These are phyloP conservation scores for Elongisporangium senticosum DNA, from an alignment of 352 stramenopile species.

Conservation along the genomic window DNA sequence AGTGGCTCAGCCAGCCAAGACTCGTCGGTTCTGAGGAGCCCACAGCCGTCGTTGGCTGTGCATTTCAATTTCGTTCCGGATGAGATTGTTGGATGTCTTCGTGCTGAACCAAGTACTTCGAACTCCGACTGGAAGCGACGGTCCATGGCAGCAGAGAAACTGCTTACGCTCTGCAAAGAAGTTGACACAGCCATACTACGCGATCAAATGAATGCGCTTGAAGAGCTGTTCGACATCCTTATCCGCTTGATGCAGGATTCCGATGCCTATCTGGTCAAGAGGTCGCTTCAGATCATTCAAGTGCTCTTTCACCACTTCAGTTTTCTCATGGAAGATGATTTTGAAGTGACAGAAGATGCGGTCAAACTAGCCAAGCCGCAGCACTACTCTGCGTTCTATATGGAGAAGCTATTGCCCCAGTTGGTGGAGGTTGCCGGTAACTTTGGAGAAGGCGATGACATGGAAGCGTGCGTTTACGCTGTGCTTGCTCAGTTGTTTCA, in stretches of 20 bases:
- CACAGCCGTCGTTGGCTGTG: slow-evolving; percentile 6
- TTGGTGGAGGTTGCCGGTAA: slow-evolving; percentile 56
- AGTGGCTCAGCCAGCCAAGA: not conserved
- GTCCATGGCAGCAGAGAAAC: slow-evolving; percentile 45
- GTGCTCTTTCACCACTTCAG: slow-evolving; percentile 45
- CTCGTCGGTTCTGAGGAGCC: slow-evolving; percentile 1
- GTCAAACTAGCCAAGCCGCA: not conserved
- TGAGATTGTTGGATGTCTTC: slow-evolving; percentile 30
- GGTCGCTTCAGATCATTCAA: slow-evolving; percentile 51
- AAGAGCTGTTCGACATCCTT: slow-evolving; percentile 39
- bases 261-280: slow-evolving; percentile 62
- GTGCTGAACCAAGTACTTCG: slow-evolving; percentile 30
- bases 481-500: slow-evolving; percentile 31
- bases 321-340: slow-evolving; percentile 7
- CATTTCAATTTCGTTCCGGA: slow-evolving; percentile 43
- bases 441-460: slow-evolving; percentile 47
- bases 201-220: slow-evolving; percentile 15
- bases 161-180: slow-evolving; percentile 35
- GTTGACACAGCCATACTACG: slow-evolving; percentile 15
- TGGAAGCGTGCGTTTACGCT: slow-evolving; percentile 28
- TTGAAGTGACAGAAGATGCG: slow-evolving; percentile 1
- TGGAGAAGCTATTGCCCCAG: slow-evolving; percentile 37
- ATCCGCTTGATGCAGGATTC: slow-evolving; percentile 54
- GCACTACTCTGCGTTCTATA: slow-evolving; percentile 11
- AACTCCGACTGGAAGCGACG: slow-evolving; percentile 75